Percentiles rank a stretch among this genome's conserved stretches.
Conservation (phyloP, 257 asterid species). For the Scutellaria minor region DNA sequence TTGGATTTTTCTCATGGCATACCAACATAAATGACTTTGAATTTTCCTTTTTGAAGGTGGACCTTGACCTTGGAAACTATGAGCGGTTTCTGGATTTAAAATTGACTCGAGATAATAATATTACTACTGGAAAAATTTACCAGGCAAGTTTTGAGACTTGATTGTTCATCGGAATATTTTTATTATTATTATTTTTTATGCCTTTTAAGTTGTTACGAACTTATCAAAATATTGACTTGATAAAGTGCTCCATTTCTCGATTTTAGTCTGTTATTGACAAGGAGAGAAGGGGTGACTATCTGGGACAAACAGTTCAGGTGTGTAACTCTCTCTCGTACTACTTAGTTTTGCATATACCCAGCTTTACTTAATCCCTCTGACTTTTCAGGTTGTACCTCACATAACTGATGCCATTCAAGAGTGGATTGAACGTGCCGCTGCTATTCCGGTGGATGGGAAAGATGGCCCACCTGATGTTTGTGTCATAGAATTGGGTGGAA, state of each 20-base stretch:
- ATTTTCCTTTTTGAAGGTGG: constrained; percentile 66
- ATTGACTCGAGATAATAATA: constrained; percentile 81
- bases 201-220: constrained; percentile 14
- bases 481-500: constrained; percentile 84
- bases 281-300: constrained; percentile 82
- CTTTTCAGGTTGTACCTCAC: constrained; percentile 78
- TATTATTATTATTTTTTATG: background rate
- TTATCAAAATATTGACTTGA: constrained; percentile 25
- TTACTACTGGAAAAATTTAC: constrained; percentile 92
- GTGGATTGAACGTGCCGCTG: constrained; percentile 81
- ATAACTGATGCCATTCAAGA: constrained; percentile 86
- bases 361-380: constrained; percentile 28
- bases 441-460: constrained; percentile 74
- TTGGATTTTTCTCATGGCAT: constrained; percentile 11
- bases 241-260: constrained; percentile 24
- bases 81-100: constrained; percentile 89
- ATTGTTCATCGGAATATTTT: background rate
- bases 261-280: constrained; percentile 67
- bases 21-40: constrained; percentile 25
- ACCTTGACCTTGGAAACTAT: constrained; percentile 96
- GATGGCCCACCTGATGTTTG: constrained; percentile 88
- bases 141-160: constrained; percentile 57
- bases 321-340: constrained; percentile 22
- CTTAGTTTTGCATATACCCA: constrained; percentile 21
- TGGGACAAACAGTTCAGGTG: constrained; percentile 81